Conservation (phyloP, 2,329 filamentous ascomycete genomes). For the Ceratocystis variospora region DNA sequence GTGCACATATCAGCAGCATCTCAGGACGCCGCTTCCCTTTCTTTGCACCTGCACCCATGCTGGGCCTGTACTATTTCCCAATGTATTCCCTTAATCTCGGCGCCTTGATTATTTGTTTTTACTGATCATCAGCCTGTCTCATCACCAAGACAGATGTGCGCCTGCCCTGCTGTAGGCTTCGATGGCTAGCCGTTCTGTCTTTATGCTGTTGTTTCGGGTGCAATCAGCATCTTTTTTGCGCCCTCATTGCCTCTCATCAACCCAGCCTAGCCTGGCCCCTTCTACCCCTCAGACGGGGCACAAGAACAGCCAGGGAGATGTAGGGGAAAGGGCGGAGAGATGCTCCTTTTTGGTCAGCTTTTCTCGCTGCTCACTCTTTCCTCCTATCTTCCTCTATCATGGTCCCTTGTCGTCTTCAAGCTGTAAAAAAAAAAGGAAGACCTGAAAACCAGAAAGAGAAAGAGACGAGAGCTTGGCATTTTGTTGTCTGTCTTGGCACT, state of each 20-base stretch:
- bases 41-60: background rate
- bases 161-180: background rate
- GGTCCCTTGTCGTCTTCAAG: background rate
- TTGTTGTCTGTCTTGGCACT: background rate
- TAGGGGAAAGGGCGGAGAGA: background rate
- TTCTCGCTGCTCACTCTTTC: background rate
- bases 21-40: background rate
- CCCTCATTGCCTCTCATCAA: background rate
- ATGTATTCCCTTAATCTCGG: background rate
- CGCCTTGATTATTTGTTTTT: background rate
- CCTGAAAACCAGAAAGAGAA: background rate
- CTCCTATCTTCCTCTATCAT: background rate
- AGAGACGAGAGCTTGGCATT: background rate
- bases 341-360: background rate
- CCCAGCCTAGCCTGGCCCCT: too few species aligned
- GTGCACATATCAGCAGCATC: background rate
- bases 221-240: background rate
- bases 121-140: background rate
- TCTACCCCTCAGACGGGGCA: too few species aligned
- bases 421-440: background rate
- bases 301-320: background rate
- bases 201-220: background rate
- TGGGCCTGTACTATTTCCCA: background rate
- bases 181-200: background rate
- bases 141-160: background rate